Conservation (phyloP, 768 basidiomycete species). For the Pleurotus pulmonarius region DNA sequence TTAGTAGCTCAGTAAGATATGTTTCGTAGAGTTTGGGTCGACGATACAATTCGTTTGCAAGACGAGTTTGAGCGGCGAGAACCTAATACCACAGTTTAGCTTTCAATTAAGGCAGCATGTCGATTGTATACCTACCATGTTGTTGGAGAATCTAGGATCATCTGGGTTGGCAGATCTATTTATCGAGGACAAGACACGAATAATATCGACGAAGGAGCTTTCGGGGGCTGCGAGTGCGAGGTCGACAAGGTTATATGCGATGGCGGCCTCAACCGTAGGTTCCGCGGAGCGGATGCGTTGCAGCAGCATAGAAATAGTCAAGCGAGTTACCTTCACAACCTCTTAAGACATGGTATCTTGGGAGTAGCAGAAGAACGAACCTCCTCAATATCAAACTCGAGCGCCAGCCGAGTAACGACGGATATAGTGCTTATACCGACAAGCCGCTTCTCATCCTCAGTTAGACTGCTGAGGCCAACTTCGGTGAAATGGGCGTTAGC, state of each 20-base stretch:
- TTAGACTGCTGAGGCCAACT: conserved; percentile 58
- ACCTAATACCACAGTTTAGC: conserved; percentile 41
- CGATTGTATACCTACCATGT: conserved; percentile 52
- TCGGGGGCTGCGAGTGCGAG: conserved; percentile 78
- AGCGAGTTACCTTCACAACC: conserved; percentile 60
- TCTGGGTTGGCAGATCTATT: conserved; percentile 86
- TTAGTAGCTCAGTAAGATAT: conserved; percentile 82
- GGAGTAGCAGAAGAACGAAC: conserved; percentile 29
- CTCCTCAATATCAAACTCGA: conserved; percentile 86
- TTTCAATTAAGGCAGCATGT: no score
- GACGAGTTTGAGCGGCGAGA: conserved; percentile 84
- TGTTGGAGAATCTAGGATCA: conserved; percentile 84
- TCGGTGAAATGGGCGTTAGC: conserved; percentile 56
- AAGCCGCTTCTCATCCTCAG: conserved; percentile 81
- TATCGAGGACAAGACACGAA: conserved; percentile 78
- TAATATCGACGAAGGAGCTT: conserved; percentile 77
- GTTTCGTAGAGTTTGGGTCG: conserved; percentile 75
- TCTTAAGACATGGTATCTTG: neutral
- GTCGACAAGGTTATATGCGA: conserved; percentile 89
- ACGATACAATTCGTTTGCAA: conserved; percentile 74
- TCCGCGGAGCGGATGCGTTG: conserved; percentile 85
- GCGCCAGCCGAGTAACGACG: conserved; percentile 80
- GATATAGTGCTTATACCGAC: conserved; percentile 90
- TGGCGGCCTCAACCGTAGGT: conserved; percentile 85
- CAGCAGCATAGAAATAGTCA: conserved; percentile 90